These are phyloP conservation scores for Helenozyma rhizophorensis DNA, from an alignment of 805 yeast genomes.

Conservation along the genomic window DNA sequence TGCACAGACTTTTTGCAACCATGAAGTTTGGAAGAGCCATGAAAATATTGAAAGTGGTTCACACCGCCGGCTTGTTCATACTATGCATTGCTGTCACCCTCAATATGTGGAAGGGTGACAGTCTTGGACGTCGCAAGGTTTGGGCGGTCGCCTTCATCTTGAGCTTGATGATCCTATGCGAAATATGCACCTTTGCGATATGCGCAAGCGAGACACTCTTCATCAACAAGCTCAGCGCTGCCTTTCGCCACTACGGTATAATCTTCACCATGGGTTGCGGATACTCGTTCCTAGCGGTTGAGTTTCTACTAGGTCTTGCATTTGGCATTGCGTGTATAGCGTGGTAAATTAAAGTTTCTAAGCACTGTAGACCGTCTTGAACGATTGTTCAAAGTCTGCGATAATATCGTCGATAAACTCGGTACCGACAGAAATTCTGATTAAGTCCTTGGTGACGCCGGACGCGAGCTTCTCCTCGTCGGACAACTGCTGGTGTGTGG, in stretches of 20 bases:
- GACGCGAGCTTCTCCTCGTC: constrained; percentile 76
- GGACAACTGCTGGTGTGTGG: constrained; percentile 89
- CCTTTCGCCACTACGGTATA: constrained; percentile 8
- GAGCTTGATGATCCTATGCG: constrained; percentile 7
- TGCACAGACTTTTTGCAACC: constrained; percentile 9
- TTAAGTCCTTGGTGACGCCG: constrained; percentile 85
- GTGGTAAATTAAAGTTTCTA: not conserved
- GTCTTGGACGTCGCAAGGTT: not conserved
- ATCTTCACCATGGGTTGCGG: constrained; percentile 10
- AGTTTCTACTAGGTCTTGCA: constrained; percentile 7
- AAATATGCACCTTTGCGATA: constrained; percentile 8
- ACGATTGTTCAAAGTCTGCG: constrained; percentile 59
- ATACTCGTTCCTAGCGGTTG: constrained; percentile 7
- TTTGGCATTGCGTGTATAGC: constrained; percentile 4
- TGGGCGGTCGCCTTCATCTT: constrained; percentile 2
- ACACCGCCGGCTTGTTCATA: no score
- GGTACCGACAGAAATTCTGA: constrained; percentile 49
- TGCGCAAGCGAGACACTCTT: constrained; percentile 7
- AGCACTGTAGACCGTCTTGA: constrained; percentile 51
- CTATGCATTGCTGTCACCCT: no score
- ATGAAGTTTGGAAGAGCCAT: constrained; percentile 7
- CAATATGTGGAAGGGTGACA: no score
- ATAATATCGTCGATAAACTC: constrained; percentile 20
- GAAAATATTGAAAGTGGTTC: constrained; percentile 5
- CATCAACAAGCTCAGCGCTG: constrained; percentile 5